Evolutionary conservation across 179 eudicot genomes (phyloP).

Genomic region (Vitellaria paradoxa): DNA sequence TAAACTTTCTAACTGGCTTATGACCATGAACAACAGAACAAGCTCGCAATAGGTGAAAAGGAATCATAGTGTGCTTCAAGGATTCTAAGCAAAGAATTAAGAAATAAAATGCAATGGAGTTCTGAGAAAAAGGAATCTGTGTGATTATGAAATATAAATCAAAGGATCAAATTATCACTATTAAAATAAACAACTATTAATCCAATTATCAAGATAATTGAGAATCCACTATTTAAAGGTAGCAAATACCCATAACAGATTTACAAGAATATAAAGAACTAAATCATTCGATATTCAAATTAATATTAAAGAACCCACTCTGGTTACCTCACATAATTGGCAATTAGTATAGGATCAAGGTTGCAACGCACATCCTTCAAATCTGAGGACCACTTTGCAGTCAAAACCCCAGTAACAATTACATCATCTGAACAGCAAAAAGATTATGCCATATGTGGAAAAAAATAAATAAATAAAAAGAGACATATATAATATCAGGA

Average conservation of each 20-base stretch:
- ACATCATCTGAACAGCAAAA: slow-evolving; percentile 59
- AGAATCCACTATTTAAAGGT: neutral
- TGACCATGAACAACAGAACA: neutral
- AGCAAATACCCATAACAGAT: neutral
- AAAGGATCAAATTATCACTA: neutral
- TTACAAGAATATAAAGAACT: neutral
- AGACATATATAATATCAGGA: slow-evolving; percentile 2
- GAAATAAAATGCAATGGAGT: too few species aligned
- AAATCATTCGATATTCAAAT: neutral
- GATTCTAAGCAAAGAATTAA: neutral
- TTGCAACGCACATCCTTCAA: slow-evolving; percentile 93
- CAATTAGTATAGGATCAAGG: slow-evolving; percentile 88
- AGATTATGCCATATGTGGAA: too few species aligned
- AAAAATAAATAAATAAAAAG: neutral
- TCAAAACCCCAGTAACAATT: slow-evolving; percentile 76
- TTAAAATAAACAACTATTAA: neutral
- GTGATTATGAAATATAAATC: neutral
- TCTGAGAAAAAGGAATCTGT: neutral
- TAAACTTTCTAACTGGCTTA: neutral
- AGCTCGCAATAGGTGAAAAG: neutral
- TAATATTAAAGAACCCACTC: neutral
- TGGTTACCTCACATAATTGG: slow-evolving; percentile 64
- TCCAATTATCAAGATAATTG: neutral
- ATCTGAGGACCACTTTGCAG: slow-evolving; percentile 93
- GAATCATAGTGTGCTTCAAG: slow-evolving; percentile 7